Conservation (phyloP, 805 yeast species). For the Wickerhamomyces sydowiorum region DNA sequence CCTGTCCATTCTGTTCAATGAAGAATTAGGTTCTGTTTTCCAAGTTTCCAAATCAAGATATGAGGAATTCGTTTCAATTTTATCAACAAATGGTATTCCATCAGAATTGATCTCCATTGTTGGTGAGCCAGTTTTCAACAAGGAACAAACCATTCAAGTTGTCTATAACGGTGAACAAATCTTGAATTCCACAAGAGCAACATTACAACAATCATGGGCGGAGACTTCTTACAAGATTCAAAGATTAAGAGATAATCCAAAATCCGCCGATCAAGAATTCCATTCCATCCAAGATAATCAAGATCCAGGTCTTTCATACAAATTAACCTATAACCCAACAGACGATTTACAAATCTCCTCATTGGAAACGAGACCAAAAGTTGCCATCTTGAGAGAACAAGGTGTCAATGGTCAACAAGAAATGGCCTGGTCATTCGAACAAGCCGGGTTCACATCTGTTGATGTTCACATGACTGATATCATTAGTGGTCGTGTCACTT, state of each 20-base stretch:
- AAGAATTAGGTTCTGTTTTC: constrained; percentile 95
- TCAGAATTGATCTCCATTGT: constrained; percentile 50
- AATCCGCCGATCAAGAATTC: constrained; percentile 82
- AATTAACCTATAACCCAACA: constrained; percentile 62
- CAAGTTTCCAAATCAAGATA: constrained; percentile 59
- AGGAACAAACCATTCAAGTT: constrained; percentile 47
- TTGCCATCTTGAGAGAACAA: constrained; percentile 95
- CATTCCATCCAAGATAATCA: constrained; percentile 65
- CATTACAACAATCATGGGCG: constrained; percentile 79
- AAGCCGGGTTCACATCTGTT: constrained; percentile 89
- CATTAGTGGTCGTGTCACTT: constrained; percentile 60
- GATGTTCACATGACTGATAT: constrained; percentile 98
- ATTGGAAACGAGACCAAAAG: constrained; percentile 59
- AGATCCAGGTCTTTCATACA: constrained; percentile 86
- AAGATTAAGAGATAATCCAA: constrained; percentile 90
- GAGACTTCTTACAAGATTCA: constrained; percentile 88
- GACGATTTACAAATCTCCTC: constrained; percentile 39
- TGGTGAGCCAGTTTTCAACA: constrained; percentile 60
- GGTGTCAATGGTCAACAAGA: constrained; percentile 98
- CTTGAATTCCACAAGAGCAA: constrained; percentile 53
- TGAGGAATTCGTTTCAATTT: constrained; percentile 47
- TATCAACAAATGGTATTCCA: constrained; percentile 55
- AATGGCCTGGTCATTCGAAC: constrained; percentile 95
- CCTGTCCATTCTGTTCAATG: constrained; percentile 68
- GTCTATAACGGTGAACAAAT: constrained; percentile 39